phyloP scores from a whole-genome alignment of 2,329 filamentous ascomycete species.

The Pseudovirgaria hyperparasitica region DNA sequence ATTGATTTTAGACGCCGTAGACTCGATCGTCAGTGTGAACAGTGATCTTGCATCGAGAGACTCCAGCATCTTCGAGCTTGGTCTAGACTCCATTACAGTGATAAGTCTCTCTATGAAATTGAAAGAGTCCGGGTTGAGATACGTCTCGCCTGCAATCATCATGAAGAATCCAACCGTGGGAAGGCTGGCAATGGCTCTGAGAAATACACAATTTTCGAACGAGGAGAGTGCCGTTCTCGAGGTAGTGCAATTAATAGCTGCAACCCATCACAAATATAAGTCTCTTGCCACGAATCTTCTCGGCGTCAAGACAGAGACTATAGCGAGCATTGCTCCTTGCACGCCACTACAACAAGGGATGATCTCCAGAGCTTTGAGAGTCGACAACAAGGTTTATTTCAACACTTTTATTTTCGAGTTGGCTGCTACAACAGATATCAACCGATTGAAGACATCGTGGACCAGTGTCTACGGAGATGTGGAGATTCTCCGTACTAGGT shows the following conservation, averaged over 20 bases:
- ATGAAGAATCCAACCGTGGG: constrained; percentile 42
- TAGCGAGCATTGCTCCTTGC: constrained; percentile 70
- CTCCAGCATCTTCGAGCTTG: constrained; percentile 71
- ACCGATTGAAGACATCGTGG: constrained; percentile 46
- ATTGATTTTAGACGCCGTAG: constrained; percentile 41
- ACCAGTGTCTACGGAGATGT: constrained; percentile 35
- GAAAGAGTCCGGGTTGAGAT: constrained; percentile 46
- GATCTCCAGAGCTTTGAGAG: constrained; percentile 55
- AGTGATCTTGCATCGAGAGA: constrained; percentile 33
- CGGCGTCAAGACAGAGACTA: constrained; percentile 33
- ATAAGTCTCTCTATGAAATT: constrained; percentile 56
- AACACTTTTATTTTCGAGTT: constrained; percentile 58
- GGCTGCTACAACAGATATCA: constrained; percentile 27
- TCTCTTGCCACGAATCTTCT: constrained; percentile 41
- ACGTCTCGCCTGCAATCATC: constrained; percentile 51
- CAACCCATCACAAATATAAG: constrained; percentile 50
- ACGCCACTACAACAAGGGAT: constrained; percentile 81
- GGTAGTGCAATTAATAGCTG: constrained; percentile 48
- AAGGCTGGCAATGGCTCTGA: constrained; percentile 26
- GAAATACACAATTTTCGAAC: constrained; percentile 3
- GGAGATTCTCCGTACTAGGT: constrained; percentile 59
- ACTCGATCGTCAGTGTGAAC: constrained; percentile 37
- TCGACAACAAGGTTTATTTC: constrained; percentile 53
- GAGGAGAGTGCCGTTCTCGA: constrained; percentile 28
- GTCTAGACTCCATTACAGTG: constrained; percentile 77